phyloP scores from a whole-genome alignment of 495 filamentous ascomycete genomes.

The Xylaria acuta region DNA sequence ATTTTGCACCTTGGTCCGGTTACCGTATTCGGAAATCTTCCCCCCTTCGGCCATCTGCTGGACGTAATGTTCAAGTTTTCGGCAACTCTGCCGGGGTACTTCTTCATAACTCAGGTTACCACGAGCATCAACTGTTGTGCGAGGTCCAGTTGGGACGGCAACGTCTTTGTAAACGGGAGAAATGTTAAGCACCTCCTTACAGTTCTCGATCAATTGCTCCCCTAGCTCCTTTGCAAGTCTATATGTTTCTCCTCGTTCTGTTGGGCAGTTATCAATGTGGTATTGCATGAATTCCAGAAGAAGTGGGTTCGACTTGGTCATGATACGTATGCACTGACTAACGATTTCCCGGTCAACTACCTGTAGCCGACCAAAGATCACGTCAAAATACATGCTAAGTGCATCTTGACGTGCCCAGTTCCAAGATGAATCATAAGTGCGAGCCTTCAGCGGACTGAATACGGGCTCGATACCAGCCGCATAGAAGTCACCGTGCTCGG shows the following conservation, averaged over 20 bases:
- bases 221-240: constrained; percentile 95
- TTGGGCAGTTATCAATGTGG: constrained; percentile 98
- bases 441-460: constrained; percentile 91
- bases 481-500: constrained; percentile 96
- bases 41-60: constrained; percentile 98
- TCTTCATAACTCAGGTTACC: constrained; percentile 92
- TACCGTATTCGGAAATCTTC: constrained; percentile 98
- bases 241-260: constrained; percentile 96
- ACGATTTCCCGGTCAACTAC: constrained; percentile 97
- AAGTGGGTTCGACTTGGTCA: constrained; percentile 96
- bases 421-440: constrained; percentile 98
- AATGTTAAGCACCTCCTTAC: constrained; percentile 83
- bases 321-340: constrained; percentile 96
- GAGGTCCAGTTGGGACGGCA: constrained; percentile 85
- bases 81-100: constrained; percentile 82
- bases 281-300: constrained; percentile 99
- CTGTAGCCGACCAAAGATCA: constrained; percentile 94
- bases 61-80: constrained; percentile 98
- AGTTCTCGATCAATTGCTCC: constrained; percentile 94
- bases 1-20: constrained; percentile 96
- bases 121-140: constrained; percentile 85
- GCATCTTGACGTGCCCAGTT: constrained; percentile 99
- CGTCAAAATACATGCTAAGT: constrained; percentile 98
- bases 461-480: constrained; percentile 91
- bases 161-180: constrained; percentile 96